Evolutionary conservation across 495 filamentous ascomycete genomes (phyloP).

Genomic region (Penicillium salamii): DNA sequence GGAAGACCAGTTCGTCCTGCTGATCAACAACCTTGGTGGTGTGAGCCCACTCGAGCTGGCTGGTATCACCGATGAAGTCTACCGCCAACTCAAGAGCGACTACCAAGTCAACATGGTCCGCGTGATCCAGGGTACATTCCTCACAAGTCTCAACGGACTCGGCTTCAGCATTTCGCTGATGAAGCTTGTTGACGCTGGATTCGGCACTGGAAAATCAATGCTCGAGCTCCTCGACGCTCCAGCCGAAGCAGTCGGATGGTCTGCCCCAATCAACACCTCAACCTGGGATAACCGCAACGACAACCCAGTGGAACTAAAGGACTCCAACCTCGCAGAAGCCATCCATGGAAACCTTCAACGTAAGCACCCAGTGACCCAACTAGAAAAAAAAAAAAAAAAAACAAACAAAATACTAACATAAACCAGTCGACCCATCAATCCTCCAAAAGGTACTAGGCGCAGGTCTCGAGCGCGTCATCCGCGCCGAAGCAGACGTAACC

Average conservation of each 20-base stretch:
- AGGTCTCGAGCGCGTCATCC: slow-evolving; percentile 70
- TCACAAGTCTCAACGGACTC: slow-evolving; percentile 89
- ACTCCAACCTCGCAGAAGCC: slow-evolving; percentile 52
- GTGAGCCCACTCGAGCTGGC: slow-evolving; percentile 85
- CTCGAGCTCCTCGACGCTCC: slow-evolving; percentile 84
- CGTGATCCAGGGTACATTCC: slow-evolving; percentile 53
- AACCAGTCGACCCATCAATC: slow-evolving; percentile 53
- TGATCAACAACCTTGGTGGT: slow-evolving; percentile 95
- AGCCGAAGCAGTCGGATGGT: slow-evolving; percentile 82
- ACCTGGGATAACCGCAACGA: slow-evolving; percentile 53
- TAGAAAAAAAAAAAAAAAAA: no score
- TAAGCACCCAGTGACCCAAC: no score
- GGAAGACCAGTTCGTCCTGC: slow-evolving; percentile 63
- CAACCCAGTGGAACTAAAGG: slow-evolving; percentile 43
- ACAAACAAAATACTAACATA: slow-evolving; percentile 17
- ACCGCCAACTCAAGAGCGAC: slow-evolving; percentile 65
- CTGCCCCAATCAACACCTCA: slow-evolving; percentile 58
- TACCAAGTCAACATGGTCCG: slow-evolving; percentile 74
- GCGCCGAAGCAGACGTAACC: slow-evolving; percentile 79
- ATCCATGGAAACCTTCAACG: slow-evolving; percentile 68
- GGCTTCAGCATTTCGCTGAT: slow-evolving; percentile 89
- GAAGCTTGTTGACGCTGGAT: slow-evolving; percentile 74
- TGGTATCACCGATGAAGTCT: slow-evolving; percentile 83
- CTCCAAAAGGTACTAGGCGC: slow-evolving; percentile 60
- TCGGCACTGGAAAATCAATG: slow-evolving; percentile 74